A percentile compares a stretch with the other conserved stretches of the same genome.
Evolutionary conservation across 73 alveolate species (phyloP).

Genomic region (Diophrys appendiculata): DNA sequence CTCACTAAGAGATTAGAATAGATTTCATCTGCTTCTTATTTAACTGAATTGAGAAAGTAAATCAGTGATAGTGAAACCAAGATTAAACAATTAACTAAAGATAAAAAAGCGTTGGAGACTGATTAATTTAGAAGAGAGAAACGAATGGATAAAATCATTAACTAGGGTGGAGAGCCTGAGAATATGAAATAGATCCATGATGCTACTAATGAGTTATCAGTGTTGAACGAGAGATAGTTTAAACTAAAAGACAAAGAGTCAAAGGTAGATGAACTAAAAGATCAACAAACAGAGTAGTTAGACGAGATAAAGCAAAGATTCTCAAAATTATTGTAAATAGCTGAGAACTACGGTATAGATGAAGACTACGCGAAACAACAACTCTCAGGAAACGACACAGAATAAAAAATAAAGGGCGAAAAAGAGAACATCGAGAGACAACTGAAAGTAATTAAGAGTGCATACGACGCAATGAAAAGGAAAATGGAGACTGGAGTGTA

Average conservation of each 20-base stretch:
- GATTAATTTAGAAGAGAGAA: slow-evolving; percentile 48
- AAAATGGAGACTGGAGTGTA: neutral
- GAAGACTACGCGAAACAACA: slow-evolving; percentile 9
- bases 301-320: slow-evolving; percentile 23
- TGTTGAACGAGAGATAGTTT: slow-evolving; percentile 3
- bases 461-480: neutral
- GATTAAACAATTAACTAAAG: slow-evolving; percentile 24
- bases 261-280: slow-evolving; percentile 4
- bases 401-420: neutral
- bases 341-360: slow-evolving; percentile 32
- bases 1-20: slow-evolving; percentile 22
- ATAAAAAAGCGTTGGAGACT: slow-evolving; percentile 23
- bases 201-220: slow-evolving; percentile 17
- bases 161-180: slow-evolving; percentile 55
- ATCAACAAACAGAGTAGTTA: slow-evolving; percentile 6
- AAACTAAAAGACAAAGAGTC: slow-evolving; percentile 26
- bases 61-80: slow-evolving; percentile 22
- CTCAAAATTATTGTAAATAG: slow-evolving; percentile 4
- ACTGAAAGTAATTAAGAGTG: neutral
- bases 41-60: slow-evolving; percentile 27
- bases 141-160: slow-evolving; percentile 49
- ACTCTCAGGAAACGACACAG: neutral
- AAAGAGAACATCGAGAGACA: neutral
- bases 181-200: slow-evolving; percentile 32
- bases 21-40: slow-evolving; percentile 38